Percentiles rank a stretch among this genome's conserved stretches.
These are phyloP conservation scores for Hypoxylon rubiginosum DNA, from an alignment of 2,329 filamentous ascomycete genomes.

Conservation along the genomic window DNA sequence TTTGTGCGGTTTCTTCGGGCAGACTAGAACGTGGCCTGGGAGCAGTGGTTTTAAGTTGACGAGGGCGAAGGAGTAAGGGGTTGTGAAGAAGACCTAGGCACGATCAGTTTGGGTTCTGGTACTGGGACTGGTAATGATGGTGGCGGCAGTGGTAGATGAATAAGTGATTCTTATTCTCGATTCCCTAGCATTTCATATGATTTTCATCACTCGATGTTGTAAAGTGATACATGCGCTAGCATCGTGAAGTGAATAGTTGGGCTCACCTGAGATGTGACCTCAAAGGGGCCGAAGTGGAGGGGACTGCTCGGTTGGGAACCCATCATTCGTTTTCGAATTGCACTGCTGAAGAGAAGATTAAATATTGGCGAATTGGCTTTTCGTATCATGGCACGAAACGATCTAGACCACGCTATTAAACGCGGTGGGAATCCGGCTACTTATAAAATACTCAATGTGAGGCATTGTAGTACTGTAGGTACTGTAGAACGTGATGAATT, in stretches of 20 bases:
- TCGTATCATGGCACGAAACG: slow-evolving; percentile 36
- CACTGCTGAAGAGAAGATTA: slow-evolving; percentile 22
- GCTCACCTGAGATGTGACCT: slow-evolving; percentile 79
- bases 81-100: slow-evolving; percentile 85
- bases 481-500: slow-evolving; percentile 10
- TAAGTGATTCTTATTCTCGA: not conserved
- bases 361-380: slow-evolving; percentile 20
- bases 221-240: not conserved
- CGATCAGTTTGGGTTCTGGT: slow-evolving; percentile 6
- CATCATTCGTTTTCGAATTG: slow-evolving; percentile 32
- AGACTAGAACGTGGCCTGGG: slow-evolving; percentile 93
- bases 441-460: slow-evolving; percentile 11
- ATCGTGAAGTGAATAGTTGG: not conserved
- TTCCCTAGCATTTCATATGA: not conserved
- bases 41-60: slow-evolving; percentile 97
- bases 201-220: not conserved
- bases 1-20: slow-evolving; percentile 76
- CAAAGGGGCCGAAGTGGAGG: slow-evolving; percentile 80
- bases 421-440: slow-evolving; percentile 14
- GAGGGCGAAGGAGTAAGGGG: slow-evolving; percentile 83
- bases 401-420: slow-evolving; percentile 7
- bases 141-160: too few relatives aligned
- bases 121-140: not conserved
- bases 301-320: slow-evolving; percentile 35
- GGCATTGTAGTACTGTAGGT: not conserved